Conservation (phyloP, 148 eudicot species). For the Amaranthus cruentus region DNA sequence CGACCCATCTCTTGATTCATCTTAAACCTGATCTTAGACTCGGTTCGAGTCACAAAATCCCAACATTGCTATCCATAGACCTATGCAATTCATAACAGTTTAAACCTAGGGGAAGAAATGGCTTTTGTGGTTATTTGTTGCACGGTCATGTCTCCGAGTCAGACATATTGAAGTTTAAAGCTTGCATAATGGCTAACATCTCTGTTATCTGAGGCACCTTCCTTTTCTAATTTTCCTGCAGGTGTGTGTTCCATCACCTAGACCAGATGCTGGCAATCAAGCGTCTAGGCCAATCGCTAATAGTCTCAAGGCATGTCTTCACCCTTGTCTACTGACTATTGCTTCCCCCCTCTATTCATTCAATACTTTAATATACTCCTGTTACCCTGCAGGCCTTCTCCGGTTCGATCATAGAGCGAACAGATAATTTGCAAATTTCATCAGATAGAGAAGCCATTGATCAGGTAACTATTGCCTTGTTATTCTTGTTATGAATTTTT, state of each 20-base stretch:
- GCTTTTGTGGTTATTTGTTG: background rate
- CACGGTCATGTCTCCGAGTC: background rate
- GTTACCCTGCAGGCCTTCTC: slow-evolving; percentile 56
- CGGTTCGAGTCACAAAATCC: too few species aligned
- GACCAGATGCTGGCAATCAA: slow-evolving; percentile 23
- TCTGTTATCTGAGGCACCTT: background rate
- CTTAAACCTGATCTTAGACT: too few species aligned
- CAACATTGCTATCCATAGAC: too few species aligned
- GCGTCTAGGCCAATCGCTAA: slow-evolving; percentile 20
- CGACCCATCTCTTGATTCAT: too few species aligned
- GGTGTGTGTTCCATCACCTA: slow-evolving; percentile 20
- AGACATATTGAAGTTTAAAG: background rate
- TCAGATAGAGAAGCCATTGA: slow-evolving; percentile 26
- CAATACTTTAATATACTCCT: background rate
- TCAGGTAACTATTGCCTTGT: slow-evolving; percentile 28
- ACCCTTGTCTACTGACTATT: background rate
- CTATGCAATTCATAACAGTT: too few species aligned
- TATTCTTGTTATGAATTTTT: background rate
- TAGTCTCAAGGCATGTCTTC: slow-evolving; percentile 37
- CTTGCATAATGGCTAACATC: background rate
- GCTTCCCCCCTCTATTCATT: background rate
- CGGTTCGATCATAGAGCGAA: slow-evolving; percentile 65
- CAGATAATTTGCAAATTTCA: slow-evolving; percentile 40
- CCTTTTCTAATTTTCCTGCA: slow-evolving; percentile 15
- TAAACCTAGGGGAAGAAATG: too few species aligned